Evolutionary conservation across 2,329 filamentous ascomycete species (phyloP).

Genomic region (Chaetothyriales sp.): DNA sequence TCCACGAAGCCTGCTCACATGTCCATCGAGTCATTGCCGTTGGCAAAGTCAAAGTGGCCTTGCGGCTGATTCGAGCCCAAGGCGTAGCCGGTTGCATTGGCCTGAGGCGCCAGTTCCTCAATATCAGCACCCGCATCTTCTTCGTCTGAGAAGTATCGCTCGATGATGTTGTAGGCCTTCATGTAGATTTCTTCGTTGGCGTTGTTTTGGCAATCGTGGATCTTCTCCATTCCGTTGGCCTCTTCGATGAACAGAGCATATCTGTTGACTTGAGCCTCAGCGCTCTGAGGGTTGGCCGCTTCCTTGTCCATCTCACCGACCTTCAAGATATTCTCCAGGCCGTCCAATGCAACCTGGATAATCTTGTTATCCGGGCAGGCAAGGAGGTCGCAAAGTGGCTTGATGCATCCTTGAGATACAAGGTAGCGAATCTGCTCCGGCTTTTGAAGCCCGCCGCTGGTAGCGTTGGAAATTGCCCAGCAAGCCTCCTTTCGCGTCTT

Average conservation of each 20-base stretch:
- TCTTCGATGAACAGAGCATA: constrained; percentile 98
- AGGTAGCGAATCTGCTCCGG: constrained; percentile 96
- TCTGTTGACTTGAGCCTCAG: constrained; percentile 71
- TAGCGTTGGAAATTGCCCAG: constrained; percentile 98
- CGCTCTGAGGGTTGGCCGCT: constrained; percentile 52
- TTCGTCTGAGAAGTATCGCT: constrained; percentile 99
- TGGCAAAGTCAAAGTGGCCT: constrained; percentile 85
- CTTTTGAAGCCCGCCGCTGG: constrained; percentile 93
- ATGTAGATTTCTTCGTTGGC: constrained; percentile 99
- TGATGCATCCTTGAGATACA: constrained; percentile 87
- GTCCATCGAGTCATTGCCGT: constrained; percentile 59
- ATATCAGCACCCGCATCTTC: constrained; percentile 69
- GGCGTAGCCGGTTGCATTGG: constrained; percentile 62
- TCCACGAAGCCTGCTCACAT: constrained; percentile 39
- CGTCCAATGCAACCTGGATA: constrained; percentile 94
- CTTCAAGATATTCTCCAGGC: constrained; percentile 98
- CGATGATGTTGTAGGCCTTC: constrained; percentile 99
- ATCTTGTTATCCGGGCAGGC: constrained; percentile 99
- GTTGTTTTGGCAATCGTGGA: constrained; percentile 99
- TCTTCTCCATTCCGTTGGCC: constrained; percentile 99
- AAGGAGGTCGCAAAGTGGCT: constrained; percentile 87
- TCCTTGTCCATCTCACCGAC: constrained; percentile 98
- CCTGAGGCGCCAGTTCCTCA: constrained; percentile 62
- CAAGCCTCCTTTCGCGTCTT: constrained; percentile 99
- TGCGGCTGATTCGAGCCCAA: constrained; percentile 52